Evolutionary conservation across 2,329 filamentous ascomycete species (phyloP), one percentile per base, ranked within the genome.

Genomic region (Diplocarpon mali): DNA sequence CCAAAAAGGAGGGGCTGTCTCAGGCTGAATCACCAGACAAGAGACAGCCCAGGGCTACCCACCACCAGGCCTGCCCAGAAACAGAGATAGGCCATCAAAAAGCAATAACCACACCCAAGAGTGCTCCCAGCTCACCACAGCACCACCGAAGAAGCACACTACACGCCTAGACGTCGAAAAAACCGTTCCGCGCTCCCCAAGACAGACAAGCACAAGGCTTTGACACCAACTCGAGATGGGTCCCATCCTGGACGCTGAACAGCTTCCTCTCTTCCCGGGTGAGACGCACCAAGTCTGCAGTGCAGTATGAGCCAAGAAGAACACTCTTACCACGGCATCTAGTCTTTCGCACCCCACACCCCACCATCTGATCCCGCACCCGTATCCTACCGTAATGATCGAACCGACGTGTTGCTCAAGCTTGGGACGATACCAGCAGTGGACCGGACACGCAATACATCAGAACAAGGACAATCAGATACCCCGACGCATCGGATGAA

Each of bases 181-280:
- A 43, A 46, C 30, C 16, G 43, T 32, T 44, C 40, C 44, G 45
- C 48, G 51, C 52, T 50, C 53, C 53, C 53, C 54, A 55, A 48
- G 47, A 49, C 53, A 60, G 85, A 90, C 85, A 89, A 90, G 86
- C 75, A 73, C 85, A 70, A 87, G 80, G 71, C 86, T 88, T 87
- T 93, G 86, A 93, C 81, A 70, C 84, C 84, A 87, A 88, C 84
- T 76, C 81, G 63, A 78, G 84, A 87, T 86, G 87, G 84, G 85
- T 87, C 85, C 86, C 73, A 67, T 65, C 50, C 52, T 53, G 45
- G 53, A 57, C 52, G 48, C 39, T 40, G 40, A 39, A 39, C 40
- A 49, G 50, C 39, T 47, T 50, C 50, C 46, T 50, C 24, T 44
- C 47, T 39, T 40, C 47, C 30, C 37, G 34, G 20, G 30, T 36